Evolutionary conservation across 164 flowering plant genomes (phyloP).

Genomic region (Brasenia schreberi): DNA sequence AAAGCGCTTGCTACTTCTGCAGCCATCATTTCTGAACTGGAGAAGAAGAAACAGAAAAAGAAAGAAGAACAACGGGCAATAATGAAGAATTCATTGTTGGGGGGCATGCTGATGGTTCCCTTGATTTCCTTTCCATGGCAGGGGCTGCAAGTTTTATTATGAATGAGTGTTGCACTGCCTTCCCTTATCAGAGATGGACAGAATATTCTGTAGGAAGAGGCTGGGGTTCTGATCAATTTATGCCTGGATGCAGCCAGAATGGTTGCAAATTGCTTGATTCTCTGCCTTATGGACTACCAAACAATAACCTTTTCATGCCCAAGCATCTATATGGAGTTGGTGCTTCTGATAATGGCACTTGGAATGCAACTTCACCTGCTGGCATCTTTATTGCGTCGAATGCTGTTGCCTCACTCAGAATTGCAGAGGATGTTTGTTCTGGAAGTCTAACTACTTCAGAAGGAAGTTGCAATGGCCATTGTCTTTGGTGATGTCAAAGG

Average conservation of each 20-base stretch:
- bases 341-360: neutral
- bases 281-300: slow-evolving; percentile 23
- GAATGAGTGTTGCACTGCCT: slow-evolving; percentile 24
- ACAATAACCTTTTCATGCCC: slow-evolving; percentile 12
- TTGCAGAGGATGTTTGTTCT: slow-evolving; percentile 43
- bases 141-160: slow-evolving; percentile 29
- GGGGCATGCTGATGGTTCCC: neutral
- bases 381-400: slow-evolving; percentile 57
- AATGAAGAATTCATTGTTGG: slow-evolving; percentile 20
- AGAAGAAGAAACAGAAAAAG: slow-evolving; percentile 89
- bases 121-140: slow-evolving; percentile 19
- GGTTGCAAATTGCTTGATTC: slow-evolving; percentile 32
- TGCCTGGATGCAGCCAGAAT: slow-evolving; percentile 34
- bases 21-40: slow-evolving; percentile 86
- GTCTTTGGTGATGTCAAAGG: neutral
- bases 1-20: slow-evolving; percentile 97
- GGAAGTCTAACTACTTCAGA: neutral
- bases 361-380: slow-evolving; percentile 18
- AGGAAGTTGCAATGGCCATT: neutral
- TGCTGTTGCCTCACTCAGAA: slow-evolving; percentile 77
- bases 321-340: slow-evolving; percentile 1
- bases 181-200: slow-evolving; percentile 24
- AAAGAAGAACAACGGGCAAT: slow-evolving; percentile 80
- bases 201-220: slow-evolving; percentile 34
- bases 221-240: slow-evolving; percentile 35